Percentiles rank a stretch among this genome's conserved stretches.
phyloP scores from a whole-genome alignment of 2,329 filamentous ascomycete genomes.

The Macrophomina phaseolina region DNA sequence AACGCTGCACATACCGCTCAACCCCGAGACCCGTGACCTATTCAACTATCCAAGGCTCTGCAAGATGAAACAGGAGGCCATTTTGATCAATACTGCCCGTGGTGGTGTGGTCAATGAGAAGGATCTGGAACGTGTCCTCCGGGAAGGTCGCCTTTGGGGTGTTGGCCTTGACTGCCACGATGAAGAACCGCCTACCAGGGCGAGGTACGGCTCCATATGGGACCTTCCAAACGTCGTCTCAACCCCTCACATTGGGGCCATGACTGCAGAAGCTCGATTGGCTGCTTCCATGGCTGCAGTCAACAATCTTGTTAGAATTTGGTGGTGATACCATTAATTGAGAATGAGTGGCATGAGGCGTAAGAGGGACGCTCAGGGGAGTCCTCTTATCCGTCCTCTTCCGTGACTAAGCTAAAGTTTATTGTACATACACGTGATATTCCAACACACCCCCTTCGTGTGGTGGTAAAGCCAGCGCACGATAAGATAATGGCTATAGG shows the following conservation, averaged over 20 bases:
- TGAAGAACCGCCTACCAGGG: constrained; percentile 51
- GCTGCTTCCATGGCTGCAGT: constrained; percentile 45
- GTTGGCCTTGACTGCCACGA: constrained; percentile 58
- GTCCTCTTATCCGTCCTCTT: too few species aligned
- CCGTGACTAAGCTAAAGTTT: too few species aligned
- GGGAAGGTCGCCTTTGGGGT: constrained; percentile 50
- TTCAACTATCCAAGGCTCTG: constrained; percentile 46
- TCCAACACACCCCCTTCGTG: too few species aligned
- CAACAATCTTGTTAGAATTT: too few species aligned
- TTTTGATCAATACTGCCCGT: constrained; percentile 55
- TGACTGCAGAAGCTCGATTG: constrained; percentile 48
- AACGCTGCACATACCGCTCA: constrained; percentile 35
- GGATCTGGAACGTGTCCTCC: constrained; percentile 52
- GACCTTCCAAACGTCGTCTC: constrained; percentile 54
- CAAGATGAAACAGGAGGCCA: constrained; percentile 48
- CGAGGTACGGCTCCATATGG: constrained; percentile 47
- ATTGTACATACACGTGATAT: too few species aligned
- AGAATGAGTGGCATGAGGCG: too few species aligned
- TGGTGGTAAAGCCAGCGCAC: too few species aligned
- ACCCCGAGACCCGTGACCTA: constrained; percentile 35
- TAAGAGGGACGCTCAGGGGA: too few species aligned
- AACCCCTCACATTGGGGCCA: constrained; percentile 58
- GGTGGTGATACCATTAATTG: too few species aligned
- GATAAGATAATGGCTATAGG: too few species aligned
- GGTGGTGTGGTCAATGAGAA: constrained; percentile 57